These are phyloP conservation scores for Salix caprea DNA, from an alignment of 345 rosid genomes.

Conservation along the genomic window DNA sequence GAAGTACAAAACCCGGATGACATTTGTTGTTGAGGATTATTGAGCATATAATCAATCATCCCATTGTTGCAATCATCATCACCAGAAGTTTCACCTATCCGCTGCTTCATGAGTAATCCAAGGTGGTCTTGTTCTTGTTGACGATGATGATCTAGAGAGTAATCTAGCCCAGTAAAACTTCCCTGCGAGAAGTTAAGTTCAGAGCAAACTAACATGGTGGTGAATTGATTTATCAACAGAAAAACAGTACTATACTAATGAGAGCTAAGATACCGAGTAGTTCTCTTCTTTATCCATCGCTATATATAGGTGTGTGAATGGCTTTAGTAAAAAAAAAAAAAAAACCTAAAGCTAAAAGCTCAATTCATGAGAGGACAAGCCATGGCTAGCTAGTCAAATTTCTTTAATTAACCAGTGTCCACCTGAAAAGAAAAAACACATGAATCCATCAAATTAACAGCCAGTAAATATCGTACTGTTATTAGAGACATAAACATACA, in stretches of 20 bases:
- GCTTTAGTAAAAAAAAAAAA: neutral
- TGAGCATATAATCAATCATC: slow-evolving; percentile 61
- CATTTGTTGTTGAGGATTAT: slow-evolving; percentile 31
- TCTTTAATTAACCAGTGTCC: slow-evolving; percentile 9
- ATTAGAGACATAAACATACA: neutral
- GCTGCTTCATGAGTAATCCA: slow-evolving; percentile 20
- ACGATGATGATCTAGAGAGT: slow-evolving; percentile 35
- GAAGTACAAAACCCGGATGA: slow-evolving; percentile 44
- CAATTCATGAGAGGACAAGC: slow-evolving; percentile 25
- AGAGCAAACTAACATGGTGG: slow-evolving; percentile 26
- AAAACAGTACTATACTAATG: slow-evolving; percentile 9
- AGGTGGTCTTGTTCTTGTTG: neutral
- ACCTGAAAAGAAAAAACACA: slow-evolving; percentile 7
- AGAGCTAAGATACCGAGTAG: slow-evolving; percentile 51
- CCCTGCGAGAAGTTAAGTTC: slow-evolving; percentile 41
- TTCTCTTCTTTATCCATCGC: slow-evolving; percentile 68
- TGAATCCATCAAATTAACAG: neutral
- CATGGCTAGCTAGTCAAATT: slow-evolving; percentile 10
- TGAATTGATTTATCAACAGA: slow-evolving; percentile 20
- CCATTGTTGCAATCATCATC: slow-evolving; percentile 27
- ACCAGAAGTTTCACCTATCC: slow-evolving; percentile 28
- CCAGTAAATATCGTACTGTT: neutral
- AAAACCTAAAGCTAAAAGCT: slow-evolving; percentile 17
- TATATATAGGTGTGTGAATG: slow-evolving; percentile 3
- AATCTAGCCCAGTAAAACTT: slow-evolving; percentile 38